phyloP scores from a whole-genome alignment of 2,329 filamentous ascomycete genomes.

The Paraphoma chrysanthemicola region DNA sequence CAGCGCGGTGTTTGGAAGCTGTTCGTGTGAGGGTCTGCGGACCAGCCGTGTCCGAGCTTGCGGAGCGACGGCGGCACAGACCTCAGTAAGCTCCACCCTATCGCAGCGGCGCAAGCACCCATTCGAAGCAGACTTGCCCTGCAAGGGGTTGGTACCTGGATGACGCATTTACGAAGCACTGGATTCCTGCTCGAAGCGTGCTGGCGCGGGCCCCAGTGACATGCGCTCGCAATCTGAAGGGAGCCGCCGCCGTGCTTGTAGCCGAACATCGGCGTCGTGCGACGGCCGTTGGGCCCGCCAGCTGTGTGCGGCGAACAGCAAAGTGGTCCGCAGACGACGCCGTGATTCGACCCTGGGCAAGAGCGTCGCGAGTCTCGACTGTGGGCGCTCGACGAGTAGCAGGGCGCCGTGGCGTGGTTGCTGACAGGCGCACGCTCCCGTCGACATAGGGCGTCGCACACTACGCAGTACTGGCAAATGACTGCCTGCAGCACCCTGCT shows the following conservation, averaged over 20 bases:
- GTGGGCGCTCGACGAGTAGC: background rate
- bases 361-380: background rate
- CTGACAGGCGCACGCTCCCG: conserved; percentile 21
- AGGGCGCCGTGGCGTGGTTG: conserved; percentile 20
- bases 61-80: conserved; percentile 23
- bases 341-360: too few species aligned
- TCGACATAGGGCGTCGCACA: conserved; percentile 7
- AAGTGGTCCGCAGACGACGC: too few species aligned
- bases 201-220: conserved; percentile 22
- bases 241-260: background rate
- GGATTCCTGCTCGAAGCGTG: conserved; percentile 14
- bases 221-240: conserved; percentile 14
- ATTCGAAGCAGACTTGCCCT: conserved; percentile 27
- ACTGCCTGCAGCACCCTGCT: conserved; percentile 1
- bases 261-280: conserved; percentile 14
- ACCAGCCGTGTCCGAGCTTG: conserved; percentile 13
- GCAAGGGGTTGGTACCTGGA: conserved; percentile 47
- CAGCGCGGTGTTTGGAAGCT: background rate
- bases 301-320: too few species aligned
- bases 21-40: conserved; percentile 6
- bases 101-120: conserved; percentile 26
- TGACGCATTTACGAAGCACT: conserved; percentile 30
- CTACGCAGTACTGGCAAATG: conserved; percentile 1
- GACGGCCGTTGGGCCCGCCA: background rate
- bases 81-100: conserved; percentile 17